Evolutionary conservation across 1,139 yeast genomes (phyloP), one percentile per base, ranked within the genome.

Genomic region (Petasospora fabianii): DNA sequence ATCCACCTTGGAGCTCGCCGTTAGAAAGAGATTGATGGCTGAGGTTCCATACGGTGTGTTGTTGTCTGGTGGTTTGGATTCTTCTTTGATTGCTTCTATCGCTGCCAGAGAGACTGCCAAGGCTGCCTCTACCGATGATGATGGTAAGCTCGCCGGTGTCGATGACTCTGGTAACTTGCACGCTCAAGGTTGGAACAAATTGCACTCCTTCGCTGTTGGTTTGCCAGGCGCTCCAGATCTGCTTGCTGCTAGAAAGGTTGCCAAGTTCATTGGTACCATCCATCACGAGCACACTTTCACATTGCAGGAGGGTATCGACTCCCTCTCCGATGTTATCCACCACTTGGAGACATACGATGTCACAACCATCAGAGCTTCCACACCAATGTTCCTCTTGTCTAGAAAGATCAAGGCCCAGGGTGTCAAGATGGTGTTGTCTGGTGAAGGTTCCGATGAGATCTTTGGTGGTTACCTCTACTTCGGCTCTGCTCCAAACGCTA

Each of bases 371-470:
- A 82, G 99, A 68, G 99, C 99, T 27, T 90, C 97, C 12, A 92
- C 98, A 33, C 99, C 99, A 54, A 92, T 92, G 99, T 92, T 90
- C 73, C 71, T 92, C 59, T 73, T 92, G 55, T 84, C 96, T 16
- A 79, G 99, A 66, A 92, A 92, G 71, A 92, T 92, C 73, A 92
- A 92, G 73, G 98, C 98, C 40, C 97, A 90, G 68, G 98, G 97
- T 65, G 96, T 92, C 58, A 92, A 92, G 80, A 92, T 92, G 98
- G 99, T 92, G 35, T 72, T 92, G 46, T 86, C 96, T 29, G 99
- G 99, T 61, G 99, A 92, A 69, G 99, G 99, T 50, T 87, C 97
- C 32, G 99, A 92, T 66, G 99, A 92, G 72, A 83, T 92, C 64
- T 92, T 92, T 62, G 99, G 99, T 55, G 99, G 99, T 36, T 92